Evolutionary conservation across 768 basidiomycete genomes (phyloP).

Genomic region (Gloeopeniophorella convolvens): DNA sequence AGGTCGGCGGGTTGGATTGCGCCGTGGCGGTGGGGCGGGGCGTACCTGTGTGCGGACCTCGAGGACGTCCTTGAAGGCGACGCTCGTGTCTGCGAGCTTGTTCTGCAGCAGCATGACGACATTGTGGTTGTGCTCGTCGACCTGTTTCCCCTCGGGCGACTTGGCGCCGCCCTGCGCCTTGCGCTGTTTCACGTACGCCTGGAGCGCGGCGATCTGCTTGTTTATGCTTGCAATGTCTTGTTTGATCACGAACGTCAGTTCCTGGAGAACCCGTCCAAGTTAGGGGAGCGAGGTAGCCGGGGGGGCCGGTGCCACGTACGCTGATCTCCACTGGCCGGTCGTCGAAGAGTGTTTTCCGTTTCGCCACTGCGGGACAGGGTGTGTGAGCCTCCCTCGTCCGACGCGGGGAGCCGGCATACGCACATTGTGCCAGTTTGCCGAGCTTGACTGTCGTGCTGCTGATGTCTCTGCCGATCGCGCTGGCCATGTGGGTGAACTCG

Average conservation of each 20-base stretch:
- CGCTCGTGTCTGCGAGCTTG: conserved; percentile 93
- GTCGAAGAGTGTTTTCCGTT: conserved; percentile 97
- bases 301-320: conserved; percentile 39
- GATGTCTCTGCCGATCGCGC: conserved; percentile 90
- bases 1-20: too few relatives aligned
- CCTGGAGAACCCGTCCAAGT: conserved; percentile 36
- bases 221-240: conserved; percentile 99
- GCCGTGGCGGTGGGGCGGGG: too few relatives aligned
- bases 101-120: conserved; percentile 96
- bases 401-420: conserved; percentile 28
- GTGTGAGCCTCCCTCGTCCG: conserved; percentile 7
- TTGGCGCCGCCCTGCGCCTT: conserved; percentile 46
- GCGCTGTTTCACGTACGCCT: conserved; percentile 74
- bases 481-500: conserved; percentile 92
- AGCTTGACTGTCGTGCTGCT: conserved; percentile 84
- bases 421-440: conserved; percentile 91
- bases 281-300: not conserved
- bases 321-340: conserved; percentile 98
- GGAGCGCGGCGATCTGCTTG: conserved; percentile 89
- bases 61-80: conserved; percentile 96
- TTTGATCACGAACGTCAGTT: conserved; percentile 98
- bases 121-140: conserved; percentile 95
- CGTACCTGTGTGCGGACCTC: conserved; percentile 93
- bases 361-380: conserved; percentile 62
- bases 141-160: conserved; percentile 67